Percentiles rank a stretch among this genome's conserved stretches.
phyloP scores from a whole-genome alignment of 768 basidiomycete genomes.

The Tulasnella sp. region DNA sequence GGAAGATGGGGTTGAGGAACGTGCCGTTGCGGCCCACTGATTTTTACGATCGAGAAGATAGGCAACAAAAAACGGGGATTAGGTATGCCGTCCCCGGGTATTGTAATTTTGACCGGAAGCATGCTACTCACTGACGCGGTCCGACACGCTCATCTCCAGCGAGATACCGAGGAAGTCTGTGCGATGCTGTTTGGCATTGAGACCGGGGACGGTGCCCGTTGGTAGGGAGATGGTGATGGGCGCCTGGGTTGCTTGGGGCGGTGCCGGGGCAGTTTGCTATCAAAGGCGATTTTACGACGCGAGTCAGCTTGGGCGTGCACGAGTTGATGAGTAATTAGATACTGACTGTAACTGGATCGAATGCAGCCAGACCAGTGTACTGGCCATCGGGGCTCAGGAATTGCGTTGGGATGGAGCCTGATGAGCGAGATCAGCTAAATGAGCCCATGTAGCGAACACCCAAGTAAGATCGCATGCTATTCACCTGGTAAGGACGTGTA shows the following conservation, averaged over 20 bases:
- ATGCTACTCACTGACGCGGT: constrained; percentile 53
- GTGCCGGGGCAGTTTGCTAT: constrained; percentile 13
- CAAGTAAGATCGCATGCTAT: not conserved
- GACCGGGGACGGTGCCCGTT: constrained; percentile 20
- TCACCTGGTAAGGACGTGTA: constrained; percentile 20
- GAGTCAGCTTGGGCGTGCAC: not conserved
- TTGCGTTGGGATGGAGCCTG: constrained; percentile 23
- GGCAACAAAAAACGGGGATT: not conserved
- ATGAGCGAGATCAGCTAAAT: not conserved
- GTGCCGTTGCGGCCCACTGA: constrained; percentile 51
- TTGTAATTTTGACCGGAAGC: not conserved
- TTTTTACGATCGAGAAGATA: not conserved
- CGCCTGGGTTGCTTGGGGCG: not conserved
- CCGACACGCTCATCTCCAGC: constrained; percentile 68
- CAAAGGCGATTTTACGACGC: not conserved
- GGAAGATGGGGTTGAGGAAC: constrained; percentile 57
- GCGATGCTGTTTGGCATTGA: constrained; percentile 33
- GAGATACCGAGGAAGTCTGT: constrained; percentile 64
- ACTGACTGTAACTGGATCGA: constrained; percentile 25
- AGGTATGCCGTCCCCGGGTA: constrained; percentile 37
- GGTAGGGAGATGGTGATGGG: constrained; percentile 14
- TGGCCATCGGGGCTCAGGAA: constrained; percentile 17
- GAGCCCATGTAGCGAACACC: not conserved
- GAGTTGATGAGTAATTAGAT: not conserved
- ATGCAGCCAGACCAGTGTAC: constrained; percentile 23